Evolutionary conservation across 192 early-diverging fungal genomes (phyloP).

Genomic region (Entophlyctis helioformis): DNA sequence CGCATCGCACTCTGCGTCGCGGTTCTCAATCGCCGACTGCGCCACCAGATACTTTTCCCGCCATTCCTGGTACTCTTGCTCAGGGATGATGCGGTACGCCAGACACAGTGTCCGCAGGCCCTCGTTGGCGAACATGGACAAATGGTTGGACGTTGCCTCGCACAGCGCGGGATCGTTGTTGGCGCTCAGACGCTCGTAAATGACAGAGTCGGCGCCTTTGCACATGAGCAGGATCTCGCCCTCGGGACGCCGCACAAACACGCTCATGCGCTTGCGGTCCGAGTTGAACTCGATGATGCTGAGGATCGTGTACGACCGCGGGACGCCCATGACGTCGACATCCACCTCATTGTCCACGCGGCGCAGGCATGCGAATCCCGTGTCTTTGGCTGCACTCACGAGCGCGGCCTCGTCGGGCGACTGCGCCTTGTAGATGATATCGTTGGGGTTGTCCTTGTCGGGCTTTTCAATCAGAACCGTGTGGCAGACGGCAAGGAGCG

Average conservation of each 20-base stretch:
- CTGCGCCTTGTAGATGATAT: slow-evolving; percentile 86
- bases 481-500: slow-evolving; percentile 82
- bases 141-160: slow-evolving; percentile 22
- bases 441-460: slow-evolving; percentile 6
- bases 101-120: slow-evolving; percentile 87
- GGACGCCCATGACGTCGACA: slow-evolving; percentile 69
- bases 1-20: slow-evolving; percentile 58
- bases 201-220: slow-evolving; percentile 96
- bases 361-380: slow-evolving; percentile 74
- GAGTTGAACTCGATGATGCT: slow-evolving; percentile 91
- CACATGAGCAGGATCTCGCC: slow-evolving; percentile 67
- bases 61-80: slow-evolving; percentile 68
- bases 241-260: slow-evolving; percentile 71
- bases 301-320: slow-evolving; percentile 59
- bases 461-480: slow-evolving; percentile 79
- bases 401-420: slow-evolving; percentile 94
- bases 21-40: slow-evolving; percentile 53
- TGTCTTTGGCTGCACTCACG: slow-evolving; percentile 76
- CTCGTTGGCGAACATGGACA: slow-evolving; percentile 32
- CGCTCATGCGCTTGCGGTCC: slow-evolving; percentile 90
- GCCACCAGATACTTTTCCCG: slow-evolving; percentile 61
- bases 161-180: slow-evolving; percentile 30
- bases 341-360: slow-evolving; percentile 56
- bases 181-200: slow-evolving; percentile 65
- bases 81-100: slow-evolving; percentile 59